Evolutionary conservation across 202 grass and related monocot species (phyloP).

Genomic region (Eragrostis tef): DNA sequence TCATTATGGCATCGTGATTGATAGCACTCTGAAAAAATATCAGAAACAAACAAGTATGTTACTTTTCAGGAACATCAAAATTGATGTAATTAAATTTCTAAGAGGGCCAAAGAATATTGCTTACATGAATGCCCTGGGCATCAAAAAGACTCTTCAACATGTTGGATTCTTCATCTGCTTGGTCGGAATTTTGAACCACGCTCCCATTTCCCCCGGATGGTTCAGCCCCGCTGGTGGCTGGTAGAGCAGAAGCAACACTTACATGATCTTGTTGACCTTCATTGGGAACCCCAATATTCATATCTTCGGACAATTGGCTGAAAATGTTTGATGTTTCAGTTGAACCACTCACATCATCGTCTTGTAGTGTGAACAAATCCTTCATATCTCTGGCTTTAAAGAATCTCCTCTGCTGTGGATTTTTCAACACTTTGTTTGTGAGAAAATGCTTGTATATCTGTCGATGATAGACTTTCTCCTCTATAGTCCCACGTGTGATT

Average conservation of each 20-base stretch:
- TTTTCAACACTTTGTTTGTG: conserved; percentile 90
- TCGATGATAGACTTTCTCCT: conserved; percentile 93
- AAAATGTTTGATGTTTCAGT: conserved; percentile 97
- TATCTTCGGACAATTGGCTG: conserved; percentile 66
- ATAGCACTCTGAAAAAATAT: conserved; percentile 68
- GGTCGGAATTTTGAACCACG: conserved; percentile 38
- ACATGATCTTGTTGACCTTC: conserved; percentile 32
- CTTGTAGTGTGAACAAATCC: conserved; percentile 88
- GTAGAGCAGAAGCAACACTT: conserved; percentile 28
- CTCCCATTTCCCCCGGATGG: conserved; percentile 43
- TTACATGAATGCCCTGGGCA: conserved; percentile 92
- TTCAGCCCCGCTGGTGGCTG: conserved; percentile 40
- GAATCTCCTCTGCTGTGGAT: conserved; percentile 85
- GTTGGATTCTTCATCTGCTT: conserved; percentile 61
- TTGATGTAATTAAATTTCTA: background rate
- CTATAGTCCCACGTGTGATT: conserved; percentile 91
- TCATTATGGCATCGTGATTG: conserved; percentile 93
- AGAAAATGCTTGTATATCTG: conserved; percentile 97
- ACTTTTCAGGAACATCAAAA: conserved; percentile 27
- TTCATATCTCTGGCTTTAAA: conserved; percentile 97
- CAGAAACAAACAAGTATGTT: conserved; percentile 12
- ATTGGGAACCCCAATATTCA: conserved; percentile 61
- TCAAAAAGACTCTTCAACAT: conserved; percentile 79
- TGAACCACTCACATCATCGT: conserved; percentile 53
- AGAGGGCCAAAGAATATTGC: conserved; percentile 24